Evolutionary conservation across 2,329 filamentous ascomycete species (phyloP).

Genomic region (Sporothrix inflata): DNA sequence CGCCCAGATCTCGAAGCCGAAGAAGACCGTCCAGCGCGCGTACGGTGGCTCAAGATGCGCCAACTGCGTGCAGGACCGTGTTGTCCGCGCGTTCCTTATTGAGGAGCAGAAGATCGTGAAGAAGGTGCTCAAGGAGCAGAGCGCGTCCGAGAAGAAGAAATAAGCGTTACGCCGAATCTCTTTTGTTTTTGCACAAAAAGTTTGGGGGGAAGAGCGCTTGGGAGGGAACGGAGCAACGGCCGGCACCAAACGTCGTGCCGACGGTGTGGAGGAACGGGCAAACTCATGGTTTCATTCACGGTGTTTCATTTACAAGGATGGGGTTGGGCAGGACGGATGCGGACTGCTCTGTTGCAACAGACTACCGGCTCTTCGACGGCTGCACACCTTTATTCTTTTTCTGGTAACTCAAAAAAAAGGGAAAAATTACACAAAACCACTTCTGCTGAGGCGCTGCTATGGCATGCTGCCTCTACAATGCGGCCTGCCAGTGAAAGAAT

Average conservation of each 20-base stretch:
- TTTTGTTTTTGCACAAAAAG: conserved; percentile 23
- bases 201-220: conserved; percentile 8
- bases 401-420: conserved; percentile 26
- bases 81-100: conserved; percentile 97
- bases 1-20: conserved; percentile 92
- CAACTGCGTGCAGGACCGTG: conserved; percentile 97
- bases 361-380: conserved; percentile 7
- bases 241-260: conserved; percentile 6
- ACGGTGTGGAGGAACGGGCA: background rate
- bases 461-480: background rate
- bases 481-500: too few relatives aligned
- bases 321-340: conserved; percentile 19
- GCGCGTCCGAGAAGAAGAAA: conserved; percentile 36
- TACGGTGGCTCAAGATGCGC: conserved; percentile 98
- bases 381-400: conserved; percentile 23
- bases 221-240: background rate
- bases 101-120: conserved; percentile 99
- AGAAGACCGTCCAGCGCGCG: conserved; percentile 99
- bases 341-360: conserved; percentile 21
- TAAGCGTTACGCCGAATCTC: conserved; percentile 21
- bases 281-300: conserved; percentile 26
- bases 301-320: conserved; percentile 28
- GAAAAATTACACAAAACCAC: conserved; percentile 19
- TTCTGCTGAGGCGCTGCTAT: background rate
- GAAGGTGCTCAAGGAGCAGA: conserved; percentile 99